Base-by-base conservation (phyloP, 2,329 filamentous ascomycete species). In the Fusarium heterosporum region DNA sequence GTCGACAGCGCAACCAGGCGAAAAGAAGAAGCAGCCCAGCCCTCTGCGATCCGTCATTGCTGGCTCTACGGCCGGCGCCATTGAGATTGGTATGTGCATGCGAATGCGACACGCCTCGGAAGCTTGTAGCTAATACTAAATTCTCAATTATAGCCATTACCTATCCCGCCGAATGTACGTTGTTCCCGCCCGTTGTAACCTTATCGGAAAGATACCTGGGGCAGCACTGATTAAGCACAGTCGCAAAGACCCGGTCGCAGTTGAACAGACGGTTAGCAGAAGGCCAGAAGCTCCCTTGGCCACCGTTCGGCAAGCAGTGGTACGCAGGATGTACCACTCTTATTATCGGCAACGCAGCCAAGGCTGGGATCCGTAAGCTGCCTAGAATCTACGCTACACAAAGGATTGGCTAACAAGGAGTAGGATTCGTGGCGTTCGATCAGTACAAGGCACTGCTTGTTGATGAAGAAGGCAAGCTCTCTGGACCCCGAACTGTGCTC, bases 241-340 rank as follows among this genome's bases (percentile, higher is more conserved):
- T 98, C 82, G 95, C 95, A 74, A 98, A 98, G 83, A 98, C 96
- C 53, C 86, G 96, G 72, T 92, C 92, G 55, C 96, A 98, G 80
- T 89, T 99, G 75, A 99, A 99, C 79, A 89, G 90, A 71, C 88
- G 90, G 72, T 84, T 98, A 74, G 84, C 91, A 47, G 89, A 91
- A 55, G 90, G 90, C 45, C 84, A 96, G 83, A 97, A 97, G 82
- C 86, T 97, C 29, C 93, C 95, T 52, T 97, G 93, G 92, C 96
- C 96, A 41, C 92, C 93, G 12, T 98, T 98, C 75, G 96, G 96
- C 47, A 84, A 81, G 72, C 93, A 97, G 79, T 99, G 96, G 96
- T 99, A 99, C 79, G 95, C 96, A 13, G 96, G 96, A 36, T 99
- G 96, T 82, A 98, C 96, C 45, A 98, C 96, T 28, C 82, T 97